A percentile compares a stretch with the other conserved stretches of the same genome.
These are phyloP conservation scores for Ceratobasidium papillatum DNA, from an alignment of 1,284 basidiomycete species.

Conservation along the genomic window DNA sequence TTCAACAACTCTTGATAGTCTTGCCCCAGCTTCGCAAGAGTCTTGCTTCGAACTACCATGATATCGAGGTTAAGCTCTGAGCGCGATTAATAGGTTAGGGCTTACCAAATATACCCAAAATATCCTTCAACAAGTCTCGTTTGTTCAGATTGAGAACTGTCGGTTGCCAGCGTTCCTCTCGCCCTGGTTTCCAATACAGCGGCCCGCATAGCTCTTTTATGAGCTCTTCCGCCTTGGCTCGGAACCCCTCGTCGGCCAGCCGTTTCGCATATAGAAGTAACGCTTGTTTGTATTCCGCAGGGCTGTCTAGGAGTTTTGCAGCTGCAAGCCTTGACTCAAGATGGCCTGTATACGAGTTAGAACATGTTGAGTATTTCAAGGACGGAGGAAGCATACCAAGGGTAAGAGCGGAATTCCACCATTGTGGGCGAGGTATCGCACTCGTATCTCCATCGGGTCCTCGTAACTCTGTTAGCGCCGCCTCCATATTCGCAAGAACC, in stretches of 20 bases:
- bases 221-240: slow-evolving; percentile 86
- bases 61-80: neutral
- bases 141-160: slow-evolving; percentile 74
- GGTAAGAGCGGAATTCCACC: slow-evolving; percentile 81
- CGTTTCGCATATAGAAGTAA: slow-evolving; percentile 79
- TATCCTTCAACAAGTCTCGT: slow-evolving; percentile 80
- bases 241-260: slow-evolving; percentile 86
- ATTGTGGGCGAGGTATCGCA: slow-evolving; percentile 59
- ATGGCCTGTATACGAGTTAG: slow-evolving; percentile 60
- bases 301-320: slow-evolving; percentile 76
- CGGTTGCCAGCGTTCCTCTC: slow-evolving; percentile 69
- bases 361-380: neutral
- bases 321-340: slow-evolving; percentile 82
- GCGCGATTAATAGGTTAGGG: slow-evolving; percentile 5
- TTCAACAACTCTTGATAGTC: slow-evolving; percentile 83
- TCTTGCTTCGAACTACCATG: slow-evolving; percentile 70
- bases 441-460: slow-evolving; percentile 37
- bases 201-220: slow-evolving; percentile 88
- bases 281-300: slow-evolving; percentile 81
- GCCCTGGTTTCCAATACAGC: slow-evolving; percentile 70
- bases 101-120: slow-evolving; percentile 77
- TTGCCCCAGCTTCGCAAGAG: slow-evolving; percentile 70
- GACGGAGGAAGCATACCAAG: slow-evolving; percentile 52
- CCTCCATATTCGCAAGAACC: slow-evolving; percentile 48
- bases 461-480: slow-evolving; percentile 47